Percentiles rank a stretch among this genome's conserved stretches.
Evolutionary conservation across 331 rosid species (phyloP).

Genomic region (Stylosanthes scabra): DNA sequence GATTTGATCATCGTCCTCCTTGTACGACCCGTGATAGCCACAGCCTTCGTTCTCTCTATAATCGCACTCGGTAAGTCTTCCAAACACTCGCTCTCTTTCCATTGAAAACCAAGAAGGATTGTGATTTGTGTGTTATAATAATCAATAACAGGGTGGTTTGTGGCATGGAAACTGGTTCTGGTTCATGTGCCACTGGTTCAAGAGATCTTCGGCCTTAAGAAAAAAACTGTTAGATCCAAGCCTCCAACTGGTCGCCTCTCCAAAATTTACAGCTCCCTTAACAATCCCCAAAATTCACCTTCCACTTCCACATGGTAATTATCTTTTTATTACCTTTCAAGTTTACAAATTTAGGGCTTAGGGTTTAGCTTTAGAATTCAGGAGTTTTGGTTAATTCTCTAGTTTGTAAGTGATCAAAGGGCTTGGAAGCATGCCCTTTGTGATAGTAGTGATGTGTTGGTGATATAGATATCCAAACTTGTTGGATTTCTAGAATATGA

Average conservation of each 20-base stretch:
- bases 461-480: background rate
- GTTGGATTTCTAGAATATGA: background rate
- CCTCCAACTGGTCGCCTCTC: slow-evolving; percentile 74
- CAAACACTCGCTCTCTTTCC: background rate
- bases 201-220: slow-evolving; percentile 75
- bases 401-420: too few relatives aligned
- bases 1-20: slow-evolving; percentile 52
- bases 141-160: slow-evolving; percentile 66
- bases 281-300: slow-evolving; percentile 51
- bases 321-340: too few relatives aligned
- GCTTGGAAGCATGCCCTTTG: too few relatives aligned
- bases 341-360: too few relatives aligned
- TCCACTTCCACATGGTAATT: slow-evolving; percentile 45
- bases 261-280: slow-evolving; percentile 56
- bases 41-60: slow-evolving; percentile 59
- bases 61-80: slow-evolving; percentile 56
- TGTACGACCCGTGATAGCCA: slow-evolving; percentile 68
- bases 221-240: slow-evolving; percentile 61
- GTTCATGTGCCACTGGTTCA: slow-evolving; percentile 94
- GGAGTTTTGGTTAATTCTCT: too few relatives aligned
- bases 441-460: background rate
- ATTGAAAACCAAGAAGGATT: background rate
- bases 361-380: background rate
- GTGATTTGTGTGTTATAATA: background rate
- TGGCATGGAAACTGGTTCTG: slow-evolving; percentile 91